A percentile compares a stretch with the other conserved stretches of the same genome.
Evolutionary conservation across 208 protist species (phyloP).

Genomic region (Crithidia sp.): DNA sequence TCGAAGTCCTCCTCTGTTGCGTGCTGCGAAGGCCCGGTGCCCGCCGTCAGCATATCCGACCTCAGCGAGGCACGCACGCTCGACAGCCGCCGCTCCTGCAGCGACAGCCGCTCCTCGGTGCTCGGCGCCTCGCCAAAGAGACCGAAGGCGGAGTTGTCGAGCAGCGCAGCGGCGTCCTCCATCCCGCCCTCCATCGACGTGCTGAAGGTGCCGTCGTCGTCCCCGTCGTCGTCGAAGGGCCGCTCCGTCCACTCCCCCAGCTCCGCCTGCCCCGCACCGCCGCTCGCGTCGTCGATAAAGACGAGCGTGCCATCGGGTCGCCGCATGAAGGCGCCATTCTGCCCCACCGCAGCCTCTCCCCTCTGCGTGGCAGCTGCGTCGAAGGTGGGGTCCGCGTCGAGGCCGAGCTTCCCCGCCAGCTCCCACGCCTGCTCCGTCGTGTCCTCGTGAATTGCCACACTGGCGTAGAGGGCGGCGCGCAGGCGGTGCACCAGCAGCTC

Average conservation of each 20-base stretch:
- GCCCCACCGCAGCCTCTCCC: background rate
- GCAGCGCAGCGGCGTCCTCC: background rate
- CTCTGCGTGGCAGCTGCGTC: background rate
- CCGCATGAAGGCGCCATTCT: slow-evolving; percentile 21
- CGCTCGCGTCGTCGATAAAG: slow-evolving; percentile 9
- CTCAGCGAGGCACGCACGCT: background rate
- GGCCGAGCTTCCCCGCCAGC: slow-evolving; percentile 15
- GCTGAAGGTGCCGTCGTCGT: slow-evolving; percentile 4
- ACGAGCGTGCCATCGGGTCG: slow-evolving; percentile 22
- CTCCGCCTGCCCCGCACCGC: background rate
- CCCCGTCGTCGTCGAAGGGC: slow-evolving; percentile 11
- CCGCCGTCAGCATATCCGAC: background rate
- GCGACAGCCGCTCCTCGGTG: background rate
- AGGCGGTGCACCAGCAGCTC: slow-evolving; percentile 30
- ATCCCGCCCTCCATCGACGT: background rate
- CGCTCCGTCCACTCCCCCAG: background rate
- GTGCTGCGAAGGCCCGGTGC: background rate
- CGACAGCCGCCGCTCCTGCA: background rate
- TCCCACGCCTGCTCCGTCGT: slow-evolving; percentile 19
- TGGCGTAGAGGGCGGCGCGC: slow-evolving; percentile 30
- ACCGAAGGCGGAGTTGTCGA: slow-evolving; percentile 13
- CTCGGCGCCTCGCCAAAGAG: slow-evolving; percentile 8
- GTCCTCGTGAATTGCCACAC: slow-evolving; percentile 10
- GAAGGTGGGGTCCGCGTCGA: background rate
- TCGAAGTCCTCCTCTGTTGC: background rate